Conservation (phyloP, 2,329 filamentous ascomycete species). For the Clarireedia hainanense region DNA sequence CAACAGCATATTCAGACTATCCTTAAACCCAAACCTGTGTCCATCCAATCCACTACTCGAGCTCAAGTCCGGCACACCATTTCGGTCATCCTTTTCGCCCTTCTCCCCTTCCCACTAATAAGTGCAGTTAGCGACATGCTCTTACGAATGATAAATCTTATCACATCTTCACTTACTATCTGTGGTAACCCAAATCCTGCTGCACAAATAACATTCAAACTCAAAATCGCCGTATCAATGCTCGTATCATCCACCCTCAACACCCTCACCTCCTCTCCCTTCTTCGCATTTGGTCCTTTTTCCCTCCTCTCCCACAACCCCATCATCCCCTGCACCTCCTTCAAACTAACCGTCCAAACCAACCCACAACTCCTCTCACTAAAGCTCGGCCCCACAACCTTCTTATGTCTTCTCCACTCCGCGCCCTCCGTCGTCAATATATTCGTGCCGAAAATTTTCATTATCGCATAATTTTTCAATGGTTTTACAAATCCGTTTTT, state of each 20-base stretch:
- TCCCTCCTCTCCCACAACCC: slow-evolving; percentile 30
- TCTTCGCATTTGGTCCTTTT: background rate
- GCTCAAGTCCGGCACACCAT: background rate
- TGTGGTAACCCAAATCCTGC: slow-evolving; percentile 39
- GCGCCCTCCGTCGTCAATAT: slow-evolving; percentile 27
- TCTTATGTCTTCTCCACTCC: slow-evolving; percentile 29
- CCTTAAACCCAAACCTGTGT: slow-evolving; percentile 39
- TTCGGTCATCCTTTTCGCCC: background rate
- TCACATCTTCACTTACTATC: slow-evolving; percentile 19
- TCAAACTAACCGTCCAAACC: slow-evolving; percentile 38
- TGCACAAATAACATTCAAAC: slow-evolving; percentile 45
- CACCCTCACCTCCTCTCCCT: slow-evolving; percentile 1
- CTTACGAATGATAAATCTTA: no score
- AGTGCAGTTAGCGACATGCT: no score
- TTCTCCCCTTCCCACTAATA: background rate
- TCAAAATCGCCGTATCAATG: slow-evolving; percentile 40
- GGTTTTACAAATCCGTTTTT: slow-evolving; percentile 28
- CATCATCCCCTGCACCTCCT: slow-evolving; percentile 38
- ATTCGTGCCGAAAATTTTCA: slow-evolving; percentile 28
- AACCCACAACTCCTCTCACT: slow-evolving; percentile 39
- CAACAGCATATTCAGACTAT: slow-evolving; percentile 39
- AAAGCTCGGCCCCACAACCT: slow-evolving; percentile 28
- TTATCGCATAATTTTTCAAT: slow-evolving; percentile 22
- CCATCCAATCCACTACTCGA: background rate
- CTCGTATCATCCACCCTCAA: slow-evolving; percentile 34